These are phyloP conservation scores for Leccinum disarticulatum DNA, from an alignment of 768 basidiomycete species.

Conservation along the genomic window DNA sequence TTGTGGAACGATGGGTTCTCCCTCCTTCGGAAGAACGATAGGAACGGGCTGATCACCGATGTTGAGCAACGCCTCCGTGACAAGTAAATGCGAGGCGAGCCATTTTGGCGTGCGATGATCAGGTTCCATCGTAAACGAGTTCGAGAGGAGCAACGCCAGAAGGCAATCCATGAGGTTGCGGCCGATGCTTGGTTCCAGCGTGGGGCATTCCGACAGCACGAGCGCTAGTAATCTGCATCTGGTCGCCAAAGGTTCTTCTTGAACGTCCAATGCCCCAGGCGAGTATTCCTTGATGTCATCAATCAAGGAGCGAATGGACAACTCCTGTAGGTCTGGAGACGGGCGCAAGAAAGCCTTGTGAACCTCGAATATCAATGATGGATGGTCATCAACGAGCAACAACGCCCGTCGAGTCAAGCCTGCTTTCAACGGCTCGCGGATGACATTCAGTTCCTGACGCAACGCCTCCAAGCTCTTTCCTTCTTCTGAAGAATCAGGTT, in stretches of 20 bases:
- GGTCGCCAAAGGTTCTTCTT: constrained; percentile 76
- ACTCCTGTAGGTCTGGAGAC: constrained; percentile 54
- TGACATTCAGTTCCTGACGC: constrained; percentile 61
- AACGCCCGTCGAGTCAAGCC: constrained; percentile 70
- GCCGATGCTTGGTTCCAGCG: constrained; percentile 53
- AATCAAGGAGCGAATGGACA: constrained; percentile 70
- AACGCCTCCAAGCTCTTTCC: constrained; percentile 59
- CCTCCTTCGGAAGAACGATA: constrained; percentile 68
- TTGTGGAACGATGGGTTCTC: constrained; percentile 54
- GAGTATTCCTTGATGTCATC: constrained; percentile 76
- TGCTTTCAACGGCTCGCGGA: constrained; percentile 63
- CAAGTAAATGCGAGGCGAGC: constrained; percentile 83
- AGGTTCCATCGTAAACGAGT: constrained; percentile 47
- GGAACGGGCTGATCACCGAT: constrained; percentile 69
- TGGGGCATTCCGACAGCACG: constrained; percentile 72
- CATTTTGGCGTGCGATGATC: constrained; percentile 73
- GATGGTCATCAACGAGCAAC: constrained; percentile 80
- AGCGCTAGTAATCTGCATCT: constrained; percentile 85
- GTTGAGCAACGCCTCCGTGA: constrained; percentile 80
- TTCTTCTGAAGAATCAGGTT: constrained; percentile 16
- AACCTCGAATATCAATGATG: constrained; percentile 87
- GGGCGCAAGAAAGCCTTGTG: constrained; percentile 76
- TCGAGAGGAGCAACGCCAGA: constrained; percentile 63
- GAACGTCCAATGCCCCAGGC: constrained; percentile 59
- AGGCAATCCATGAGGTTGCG: constrained; percentile 67